phyloP scores from a whole-genome alignment of 2,329 filamentous ascomycete genomes.

The Alternaria triticina region DNA sequence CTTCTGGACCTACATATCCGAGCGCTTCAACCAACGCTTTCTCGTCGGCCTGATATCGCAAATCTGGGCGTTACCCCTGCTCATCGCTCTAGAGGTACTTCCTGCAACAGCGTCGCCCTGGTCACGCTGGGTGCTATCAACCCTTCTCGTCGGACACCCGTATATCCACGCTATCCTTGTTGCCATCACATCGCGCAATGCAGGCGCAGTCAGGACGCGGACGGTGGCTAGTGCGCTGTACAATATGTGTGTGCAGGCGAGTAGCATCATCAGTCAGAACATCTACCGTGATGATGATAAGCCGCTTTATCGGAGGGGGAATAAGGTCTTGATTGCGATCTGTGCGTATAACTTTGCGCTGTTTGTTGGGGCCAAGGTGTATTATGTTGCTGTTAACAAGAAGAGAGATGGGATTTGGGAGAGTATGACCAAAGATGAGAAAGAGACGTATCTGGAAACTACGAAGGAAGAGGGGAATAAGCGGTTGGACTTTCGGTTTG shows the following conservation, averaged over 20 bases:
- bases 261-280: constrained; percentile 42
- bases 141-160: constrained; percentile 51
- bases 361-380: constrained; percentile 60
- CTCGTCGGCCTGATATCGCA: constrained; percentile 52
- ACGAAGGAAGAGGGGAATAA: constrained; percentile 48
- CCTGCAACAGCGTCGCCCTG: constrained; percentile 42
- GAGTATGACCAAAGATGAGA: constrained; percentile 43
- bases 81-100: constrained; percentile 47
- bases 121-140: constrained; percentile 48
- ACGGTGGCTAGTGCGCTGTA: constrained; percentile 53
- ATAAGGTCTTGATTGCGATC: constrained; percentile 60
- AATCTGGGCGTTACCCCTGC: constrained; percentile 49
- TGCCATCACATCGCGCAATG: constrained; percentile 51
- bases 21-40: constrained; percentile 59
- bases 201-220: constrained; percentile 52
- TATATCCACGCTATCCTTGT: constrained; percentile 55
- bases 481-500: constrained; percentile 30
- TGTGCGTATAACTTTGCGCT: constrained; percentile 58
- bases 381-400: constrained; percentile 60
- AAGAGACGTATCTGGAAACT: constrained; percentile 44
- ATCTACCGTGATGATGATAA: constrained; percentile 64
- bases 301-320: constrained; percentile 59
- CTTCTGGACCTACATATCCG: constrained; percentile 58
- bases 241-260: constrained; percentile 49
- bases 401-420: constrained; percentile 41